phyloP scores from a whole-genome alignment of 139 green algal genomes.

The Chlorella sp. region DNA sequence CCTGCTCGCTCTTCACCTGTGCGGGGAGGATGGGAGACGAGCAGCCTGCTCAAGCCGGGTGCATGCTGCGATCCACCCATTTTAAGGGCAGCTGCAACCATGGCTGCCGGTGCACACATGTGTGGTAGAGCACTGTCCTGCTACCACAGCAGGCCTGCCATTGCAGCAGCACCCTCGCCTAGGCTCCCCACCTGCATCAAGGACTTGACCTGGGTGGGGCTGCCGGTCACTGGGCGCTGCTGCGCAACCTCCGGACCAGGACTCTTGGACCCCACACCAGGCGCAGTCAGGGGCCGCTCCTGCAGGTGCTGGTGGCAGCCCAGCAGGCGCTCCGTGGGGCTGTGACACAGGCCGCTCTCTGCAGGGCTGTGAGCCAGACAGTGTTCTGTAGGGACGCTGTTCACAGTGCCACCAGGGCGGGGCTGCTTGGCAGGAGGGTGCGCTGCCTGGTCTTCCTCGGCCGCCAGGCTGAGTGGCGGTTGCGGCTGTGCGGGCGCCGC shows the following conservation, averaged over 20 bases:
- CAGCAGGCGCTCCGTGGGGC: not conserved
- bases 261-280: not conserved
- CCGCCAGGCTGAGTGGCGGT: too few relatives aligned
- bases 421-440: too few relatives aligned
- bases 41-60: too few relatives aligned
- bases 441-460: too few relatives aligned
- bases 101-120: too few relatives aligned
- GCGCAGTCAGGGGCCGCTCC: not conserved
- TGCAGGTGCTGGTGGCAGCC: conserved; percentile 2
- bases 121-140: too few relatives aligned
- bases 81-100: too few relatives aligned
- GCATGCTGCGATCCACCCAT: too few relatives aligned
- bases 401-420: not conserved
- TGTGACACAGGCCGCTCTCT: not conserved
- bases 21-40: not conserved
- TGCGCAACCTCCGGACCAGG: too few relatives aligned
- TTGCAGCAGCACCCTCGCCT: too few relatives aligned
- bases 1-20: conserved; percentile 33
- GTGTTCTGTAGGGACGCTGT: not conserved
- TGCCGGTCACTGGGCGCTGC: not conserved
- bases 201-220: not conserved
- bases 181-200: conserved; percentile 32
- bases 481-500: too few relatives aligned
- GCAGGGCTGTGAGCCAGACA: not conserved
- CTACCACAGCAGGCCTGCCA: too few relatives aligned